phyloP scores from a whole-genome alignment of 2,329 filamentous ascomycete genomes.

The Microsporum ferrugineum region DNA sequence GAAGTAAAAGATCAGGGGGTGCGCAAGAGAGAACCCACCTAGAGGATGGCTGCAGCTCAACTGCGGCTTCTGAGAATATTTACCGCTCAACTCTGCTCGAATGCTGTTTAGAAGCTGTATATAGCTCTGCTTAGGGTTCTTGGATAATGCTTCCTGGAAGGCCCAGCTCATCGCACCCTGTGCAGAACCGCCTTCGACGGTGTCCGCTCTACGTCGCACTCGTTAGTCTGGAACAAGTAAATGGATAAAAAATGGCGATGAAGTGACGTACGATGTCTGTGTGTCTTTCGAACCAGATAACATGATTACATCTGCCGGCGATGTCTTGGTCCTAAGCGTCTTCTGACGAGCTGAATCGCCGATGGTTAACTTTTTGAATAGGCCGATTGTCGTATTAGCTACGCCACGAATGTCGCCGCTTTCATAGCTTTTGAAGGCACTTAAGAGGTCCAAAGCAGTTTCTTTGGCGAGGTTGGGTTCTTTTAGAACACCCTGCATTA shows the following conservation, averaged over 20 bases:
- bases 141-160: not conserved
- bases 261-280: slow-evolving; percentile 3
- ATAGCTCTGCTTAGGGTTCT: slow-evolving; percentile 5
- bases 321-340: slow-evolving; percentile 1
- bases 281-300: slow-evolving; percentile 7
- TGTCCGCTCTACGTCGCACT: not conserved
- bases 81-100: not conserved
- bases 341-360: slow-evolving; percentile 2
- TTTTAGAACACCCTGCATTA: not conserved
- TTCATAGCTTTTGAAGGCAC: slow-evolving; percentile 2
- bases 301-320: slow-evolving; percentile 5
- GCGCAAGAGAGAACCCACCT: not conserved
- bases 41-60: slow-evolving; percentile 5
- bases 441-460: slow-evolving; percentile 2
- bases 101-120: slow-evolving; percentile 4
- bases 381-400: slow-evolving; percentile 4
- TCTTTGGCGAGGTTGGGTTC: slow-evolving; percentile 7
- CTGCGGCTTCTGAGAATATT: slow-evolving; percentile 6
- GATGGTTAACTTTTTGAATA: slow-evolving; percentile 4
- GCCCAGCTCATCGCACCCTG: slow-evolving; percentile 4
- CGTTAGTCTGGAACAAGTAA: not conserved
- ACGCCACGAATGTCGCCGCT: slow-evolving; percentile 3
- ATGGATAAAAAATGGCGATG: not conserved
- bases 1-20: not conserved
- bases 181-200: not conserved